Base-by-base conservation (phyloP, 2,329 filamentous ascomycete genomes). In the Chaetomiaceae sp. region DNA sequence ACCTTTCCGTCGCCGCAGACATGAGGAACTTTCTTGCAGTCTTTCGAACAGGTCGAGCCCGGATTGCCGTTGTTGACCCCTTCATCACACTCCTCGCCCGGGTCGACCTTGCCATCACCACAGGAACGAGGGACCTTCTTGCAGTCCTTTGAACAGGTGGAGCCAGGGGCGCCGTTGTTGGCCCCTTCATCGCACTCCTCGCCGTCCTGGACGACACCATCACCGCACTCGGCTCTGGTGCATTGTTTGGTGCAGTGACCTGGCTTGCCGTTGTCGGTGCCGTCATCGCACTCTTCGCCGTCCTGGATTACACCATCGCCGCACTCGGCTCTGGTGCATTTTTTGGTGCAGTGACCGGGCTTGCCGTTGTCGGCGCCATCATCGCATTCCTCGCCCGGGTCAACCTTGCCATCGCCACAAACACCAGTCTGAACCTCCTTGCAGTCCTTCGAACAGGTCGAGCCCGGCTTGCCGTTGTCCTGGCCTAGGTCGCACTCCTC, bases 101-200 rank as follows among this genome's bases (percentile, higher is more conserved):
- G 11, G 4, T 48, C 46, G 17, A 42, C 19, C 25, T 42, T 31
- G 9, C 37, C 47, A 11, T 49, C 33, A 8, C 47, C 47, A 8
- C 47, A 49, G 12, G 42, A 27, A 31, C 14, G 5, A 9, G 27
- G 27, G 3, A 19, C 12, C 6, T 11, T 19, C 38, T 49, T 49
- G 47, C 47, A 49, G 7, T 49, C 27, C 27, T 34, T 42, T 1
- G 50, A 42, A 20, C 54, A 56, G 17, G 50, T 42, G 14, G 54
- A 56, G 23, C 33, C 33, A n/a, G 45, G 46, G 20, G 34, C 22
- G 14, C 54, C 54, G 22, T 53, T 53, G 7, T 34, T 7, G 3
- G n/a, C n/a, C 4, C 51, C 51, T 4, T 43, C 37, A 7, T 53
- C 51, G 17, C 51, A 53, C n/a, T 53, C 34, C 15, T 53, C 51